Evolutionary conservation across 2,329 filamentous ascomycete genomes (phyloP), one percentile per base, ranked within the genome.

Genomic region (Pseudogymnoascus pannorum): DNA sequence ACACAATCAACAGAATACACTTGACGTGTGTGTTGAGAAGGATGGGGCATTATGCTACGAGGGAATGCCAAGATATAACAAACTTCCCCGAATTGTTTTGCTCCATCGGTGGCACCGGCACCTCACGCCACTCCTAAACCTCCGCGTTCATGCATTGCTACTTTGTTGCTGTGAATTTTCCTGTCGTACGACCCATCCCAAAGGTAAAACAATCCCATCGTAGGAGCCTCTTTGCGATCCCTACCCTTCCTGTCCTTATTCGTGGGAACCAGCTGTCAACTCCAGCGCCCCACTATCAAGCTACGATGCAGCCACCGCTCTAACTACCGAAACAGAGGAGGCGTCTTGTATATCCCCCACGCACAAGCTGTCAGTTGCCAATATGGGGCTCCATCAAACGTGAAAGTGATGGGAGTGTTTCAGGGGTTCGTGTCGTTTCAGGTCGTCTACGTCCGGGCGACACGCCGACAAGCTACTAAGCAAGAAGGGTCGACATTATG

Each of bases 301-400:
- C 48, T 54, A n/a, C 8, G n/a, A 11, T 29, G n/a, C 44, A 29
- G 24, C 44, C 44, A n/a, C 26, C 16, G 14, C 24, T 26, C n/a
- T 54, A 31, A 31, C 48, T 31, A 54, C 48, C 48, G 48, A 54
- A 54, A 54, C 48, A 18, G 48, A 54, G 48, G 48, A 54, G n/a
- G 5, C 26, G 7, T n/a, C n/a, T 18, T 54, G 48, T 16, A 54
- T 54, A 54, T 54, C 9, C 26, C 24, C 26, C 9, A 31, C 26
- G 48, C 3, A 54, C 48, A 54, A 31, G 48, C 48, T 54, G 48
- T 54, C 26, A 54, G 48, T 54, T 31, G 5, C 26, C 26, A 20
- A n/a, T 31, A 33, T 54, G 26, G 48, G 24, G 24, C 44, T 54
- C 48, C 12, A 14, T 14, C 48, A 54, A 31, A 54, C 26, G n/a